A percentile compares a stretch with the other conserved stretches of the same genome.
phyloP scores from a whole-genome alignment of 352 stramenopile genomes.

The Phytopythium sindhum region DNA sequence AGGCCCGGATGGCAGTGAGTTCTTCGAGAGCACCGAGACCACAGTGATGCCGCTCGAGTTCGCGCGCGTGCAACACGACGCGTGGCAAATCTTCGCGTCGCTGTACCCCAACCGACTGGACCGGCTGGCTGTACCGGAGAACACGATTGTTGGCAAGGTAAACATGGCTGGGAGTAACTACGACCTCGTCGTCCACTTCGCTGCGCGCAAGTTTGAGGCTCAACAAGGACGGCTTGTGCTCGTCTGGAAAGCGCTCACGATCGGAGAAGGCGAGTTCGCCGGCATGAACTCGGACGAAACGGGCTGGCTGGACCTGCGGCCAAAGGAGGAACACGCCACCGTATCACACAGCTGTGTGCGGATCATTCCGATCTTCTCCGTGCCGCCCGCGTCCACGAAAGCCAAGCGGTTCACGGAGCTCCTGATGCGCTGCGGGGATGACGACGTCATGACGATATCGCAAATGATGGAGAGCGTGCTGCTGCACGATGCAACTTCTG shows the following conservation, averaged over 20 bases:
- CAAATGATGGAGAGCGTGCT: conserved; percentile 13
- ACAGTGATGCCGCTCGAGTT: conserved; percentile 1
- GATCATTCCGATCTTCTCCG: conserved; percentile 21
- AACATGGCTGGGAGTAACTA: background rate
- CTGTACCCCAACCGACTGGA: conserved; percentile 5
- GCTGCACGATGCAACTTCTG: conserved; percentile 1
- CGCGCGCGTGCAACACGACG: background rate
- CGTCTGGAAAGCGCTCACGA: conserved; percentile 42
- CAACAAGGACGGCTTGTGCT: conserved; percentile 45
- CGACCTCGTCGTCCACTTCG: conserved; percentile 5
- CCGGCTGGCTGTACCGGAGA: conserved; percentile 14
- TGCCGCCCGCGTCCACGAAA: background rate
- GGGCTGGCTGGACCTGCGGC: conserved; percentile 14
- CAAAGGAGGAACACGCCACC: background rate
- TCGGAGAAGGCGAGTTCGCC: conserved; percentile 9
- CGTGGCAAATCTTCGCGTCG: conserved; percentile 4
- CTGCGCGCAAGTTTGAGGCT: conserved; percentile 36
- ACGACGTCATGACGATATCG: conserved; percentile 13
- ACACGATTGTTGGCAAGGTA: conserved; percentile 49
- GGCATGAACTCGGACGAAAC: conserved; percentile 25
- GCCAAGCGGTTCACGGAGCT: conserved; percentile 19
- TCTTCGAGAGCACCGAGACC: conserved; percentile 5
- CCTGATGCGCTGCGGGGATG: conserved; percentile 10
- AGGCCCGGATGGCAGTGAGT: background rate
- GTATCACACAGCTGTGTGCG: conserved; percentile 29